phyloP scores from a whole-genome alignment of 2,329 filamentous ascomycete species.

The Cadophora sp. region DNA sequence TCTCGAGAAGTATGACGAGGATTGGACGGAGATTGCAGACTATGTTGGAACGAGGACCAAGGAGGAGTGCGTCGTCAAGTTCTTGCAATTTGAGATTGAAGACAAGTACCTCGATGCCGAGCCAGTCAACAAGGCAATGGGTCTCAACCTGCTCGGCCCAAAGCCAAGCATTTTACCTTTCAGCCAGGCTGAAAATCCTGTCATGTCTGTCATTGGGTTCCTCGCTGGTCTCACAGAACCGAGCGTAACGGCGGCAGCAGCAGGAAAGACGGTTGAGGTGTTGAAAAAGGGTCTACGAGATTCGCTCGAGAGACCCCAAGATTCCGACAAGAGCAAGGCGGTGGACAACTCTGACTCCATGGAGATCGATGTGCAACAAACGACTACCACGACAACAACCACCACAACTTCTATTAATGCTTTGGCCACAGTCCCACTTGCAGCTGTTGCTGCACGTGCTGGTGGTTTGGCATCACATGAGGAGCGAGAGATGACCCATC shows the following conservation, averaged over 20 bases:
- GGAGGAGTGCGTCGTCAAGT: conserved; percentile 97
- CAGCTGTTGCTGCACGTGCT: conserved; percentile 83
- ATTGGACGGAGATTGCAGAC: conserved; percentile 92
- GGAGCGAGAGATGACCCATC: conserved; percentile 93
- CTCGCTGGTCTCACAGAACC: conserved; percentile 91
- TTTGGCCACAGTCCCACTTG: conserved; percentile 81
- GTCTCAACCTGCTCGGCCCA: conserved; percentile 71
- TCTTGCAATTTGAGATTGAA: conserved; percentile 95
- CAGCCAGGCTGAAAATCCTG: conserved; percentile 91
- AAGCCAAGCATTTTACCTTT: conserved; percentile 86
- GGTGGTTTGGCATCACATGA: conserved; percentile 92
- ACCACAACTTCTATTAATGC: conserved; percentile 55
- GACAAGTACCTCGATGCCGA: conserved; percentile 94
- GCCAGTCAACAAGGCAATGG: conserved; percentile 59
- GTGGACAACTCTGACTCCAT: conserved; percentile 64
- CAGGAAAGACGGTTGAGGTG: conserved; percentile 84
- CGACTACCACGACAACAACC: conserved; percentile 56
- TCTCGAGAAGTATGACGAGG: conserved; percentile 90
- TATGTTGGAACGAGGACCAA: conserved; percentile 90
- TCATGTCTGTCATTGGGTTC: conserved; percentile 96
- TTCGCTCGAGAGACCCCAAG: conserved; percentile 72
- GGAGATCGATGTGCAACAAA: conserved; percentile 66
- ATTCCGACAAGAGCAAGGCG: conserved; percentile 62
- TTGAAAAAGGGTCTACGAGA: conserved; percentile 81
- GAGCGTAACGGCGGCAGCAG: conserved; percentile 86